phyloP scores from a whole-genome alignment of 1,284 basidiomycete species.

The Boletus mariae region DNA sequence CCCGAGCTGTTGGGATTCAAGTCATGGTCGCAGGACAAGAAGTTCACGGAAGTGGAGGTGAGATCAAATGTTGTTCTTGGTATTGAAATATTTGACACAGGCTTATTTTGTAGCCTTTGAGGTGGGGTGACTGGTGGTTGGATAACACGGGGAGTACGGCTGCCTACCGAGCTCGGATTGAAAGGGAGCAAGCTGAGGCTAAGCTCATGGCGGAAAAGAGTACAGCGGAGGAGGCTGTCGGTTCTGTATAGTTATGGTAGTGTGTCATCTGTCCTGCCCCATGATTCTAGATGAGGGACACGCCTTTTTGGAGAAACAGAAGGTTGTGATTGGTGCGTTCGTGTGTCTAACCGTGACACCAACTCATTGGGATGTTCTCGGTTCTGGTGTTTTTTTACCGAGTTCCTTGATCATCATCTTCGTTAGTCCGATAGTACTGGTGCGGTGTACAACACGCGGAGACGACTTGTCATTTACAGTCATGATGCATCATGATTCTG shows the following conservation, averaged over 20 bases:
- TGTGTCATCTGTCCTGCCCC: too few species aligned
- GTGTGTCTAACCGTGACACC: too few species aligned
- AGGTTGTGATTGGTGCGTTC: too few species aligned
- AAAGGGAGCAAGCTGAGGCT: conserved; percentile 8
- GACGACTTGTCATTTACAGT: too few species aligned
- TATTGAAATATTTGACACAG: not conserved
- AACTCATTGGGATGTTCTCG: too few species aligned
- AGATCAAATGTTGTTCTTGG: not conserved
- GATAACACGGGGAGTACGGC: conserved; percentile 18
- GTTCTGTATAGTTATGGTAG: not conserved
- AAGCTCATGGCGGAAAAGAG: not conserved
- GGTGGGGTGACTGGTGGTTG: conserved; percentile 17
- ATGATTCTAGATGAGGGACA: too few species aligned
- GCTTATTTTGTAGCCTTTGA: not conserved
- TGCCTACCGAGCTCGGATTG: conserved; percentile 13
- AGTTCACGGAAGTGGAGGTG: not conserved
- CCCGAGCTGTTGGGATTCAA: conserved; percentile 10
- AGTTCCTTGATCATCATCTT: too few species aligned
- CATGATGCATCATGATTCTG: too few species aligned
- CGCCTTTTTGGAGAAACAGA: too few species aligned
- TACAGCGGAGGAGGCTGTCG: not conserved
- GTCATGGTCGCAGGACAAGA: not conserved
- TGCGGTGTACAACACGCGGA: too few species aligned
- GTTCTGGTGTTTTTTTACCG: too few species aligned
- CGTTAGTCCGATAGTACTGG: too few species aligned